phyloP scores from a whole-genome alignment of 1,284 basidiomycete genomes.

The Hypsizygus ulmarius region DNA sequence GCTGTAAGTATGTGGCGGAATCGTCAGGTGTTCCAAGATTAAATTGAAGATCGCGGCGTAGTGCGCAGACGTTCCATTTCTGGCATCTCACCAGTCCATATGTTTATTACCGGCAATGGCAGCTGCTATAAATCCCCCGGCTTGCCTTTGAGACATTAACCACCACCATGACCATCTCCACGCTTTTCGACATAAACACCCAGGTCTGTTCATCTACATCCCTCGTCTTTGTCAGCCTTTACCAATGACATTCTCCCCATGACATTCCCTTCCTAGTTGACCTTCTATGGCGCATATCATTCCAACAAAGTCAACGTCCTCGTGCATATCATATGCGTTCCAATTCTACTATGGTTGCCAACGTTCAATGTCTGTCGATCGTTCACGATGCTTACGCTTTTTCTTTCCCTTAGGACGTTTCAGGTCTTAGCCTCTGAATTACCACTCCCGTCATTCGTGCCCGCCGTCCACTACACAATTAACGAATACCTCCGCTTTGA shows the following conservation, averaged over 20 bases:
- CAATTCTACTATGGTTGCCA: conserved; percentile 72
- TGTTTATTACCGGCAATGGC: conserved; percentile 12
- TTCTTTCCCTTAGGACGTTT: conserved; percentile 50
- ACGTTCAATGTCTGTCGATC: conserved; percentile 15
- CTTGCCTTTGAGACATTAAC: conserved; percentile 13
- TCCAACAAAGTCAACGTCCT: conserved; percentile 74
- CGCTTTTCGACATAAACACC: conserved; percentile 54
- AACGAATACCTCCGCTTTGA: conserved; percentile 70
- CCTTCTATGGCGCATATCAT: conserved; percentile 90
- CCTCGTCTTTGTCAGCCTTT: background rate
- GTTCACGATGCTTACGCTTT: conserved; percentile 8
- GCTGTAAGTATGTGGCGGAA: conserved; percentile 16
- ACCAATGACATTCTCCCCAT: conserved; percentile 5
- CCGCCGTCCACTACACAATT: conserved; percentile 48
- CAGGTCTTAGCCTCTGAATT: conserved; percentile 54
- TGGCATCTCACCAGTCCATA: conserved; percentile 16
- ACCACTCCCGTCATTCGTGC: conserved; percentile 55
- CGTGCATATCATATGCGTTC: conserved; percentile 83
- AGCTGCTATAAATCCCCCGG: conserved; percentile 5
- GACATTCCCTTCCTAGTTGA: conserved; percentile 47
- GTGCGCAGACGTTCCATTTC: conserved; percentile 13
- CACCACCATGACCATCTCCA: conserved; percentile 40
- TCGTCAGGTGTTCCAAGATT: background rate
- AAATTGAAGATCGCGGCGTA: background rate
- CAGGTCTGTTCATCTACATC: conserved; percentile 38